phyloP scores from a whole-genome alignment of 140 eudicot species.

The Senecio squalidus region DNA sequence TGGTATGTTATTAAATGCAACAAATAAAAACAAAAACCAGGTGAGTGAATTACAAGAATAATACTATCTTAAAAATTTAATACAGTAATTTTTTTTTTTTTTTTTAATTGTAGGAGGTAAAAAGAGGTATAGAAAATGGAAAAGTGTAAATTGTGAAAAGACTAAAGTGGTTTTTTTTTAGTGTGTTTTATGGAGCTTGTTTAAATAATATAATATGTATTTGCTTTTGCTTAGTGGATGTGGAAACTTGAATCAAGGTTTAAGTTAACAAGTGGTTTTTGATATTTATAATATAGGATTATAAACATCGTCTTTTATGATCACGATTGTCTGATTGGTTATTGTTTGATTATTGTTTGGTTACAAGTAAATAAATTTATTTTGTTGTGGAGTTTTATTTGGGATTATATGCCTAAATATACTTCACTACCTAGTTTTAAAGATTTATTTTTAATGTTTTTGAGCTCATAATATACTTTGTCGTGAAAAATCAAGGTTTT shows the following conservation, averaged over 20 bases:
- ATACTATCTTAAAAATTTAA: conserved; percentile 14
- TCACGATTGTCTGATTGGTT: no score
- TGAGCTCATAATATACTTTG: no score
- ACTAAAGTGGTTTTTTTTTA: conserved; percentile 3
- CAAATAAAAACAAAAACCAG: conserved; percentile 10
- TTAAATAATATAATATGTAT: not conserved
- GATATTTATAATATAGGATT: no score
- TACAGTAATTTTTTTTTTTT: conserved; percentile 6
- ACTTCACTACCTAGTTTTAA: no score
- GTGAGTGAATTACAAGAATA: conserved; percentile 18
- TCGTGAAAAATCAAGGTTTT: no score
- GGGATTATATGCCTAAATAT: no score
- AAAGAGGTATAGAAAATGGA: not conserved
- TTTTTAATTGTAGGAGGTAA: not conserved
- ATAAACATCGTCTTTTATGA: no score
- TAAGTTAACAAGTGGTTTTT: no score
- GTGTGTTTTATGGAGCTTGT: not conserved
- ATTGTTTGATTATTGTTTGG: no score
- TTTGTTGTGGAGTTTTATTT: no score
- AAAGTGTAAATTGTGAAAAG: conserved; percentile 8
- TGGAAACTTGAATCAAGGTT: conserved; percentile 3
- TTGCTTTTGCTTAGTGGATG: conserved; percentile 18
- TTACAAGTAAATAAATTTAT: not conserved
- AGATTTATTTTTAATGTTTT: no score
- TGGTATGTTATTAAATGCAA: conserved; percentile 18